Conservation (phyloP, 176 grass and related monocot genomes). For the Musa acuminata region DNA sequence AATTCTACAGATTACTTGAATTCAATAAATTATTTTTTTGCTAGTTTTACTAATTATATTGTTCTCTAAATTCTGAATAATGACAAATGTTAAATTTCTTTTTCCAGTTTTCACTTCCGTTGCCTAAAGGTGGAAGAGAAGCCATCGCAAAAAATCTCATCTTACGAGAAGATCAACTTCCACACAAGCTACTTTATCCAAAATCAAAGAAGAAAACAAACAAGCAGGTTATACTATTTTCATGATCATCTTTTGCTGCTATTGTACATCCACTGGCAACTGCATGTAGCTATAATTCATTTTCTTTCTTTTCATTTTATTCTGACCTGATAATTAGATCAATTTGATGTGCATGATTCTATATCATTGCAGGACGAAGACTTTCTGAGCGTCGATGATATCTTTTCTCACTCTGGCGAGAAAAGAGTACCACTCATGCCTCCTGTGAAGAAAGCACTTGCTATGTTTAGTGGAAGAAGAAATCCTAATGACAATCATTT, state of each 20-base stretch:
- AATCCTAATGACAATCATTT: slow-evolving; percentile 99
- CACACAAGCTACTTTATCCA: slow-evolving; percentile 77
- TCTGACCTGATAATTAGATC: neutral
- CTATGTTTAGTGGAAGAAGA: slow-evolving; percentile 79
- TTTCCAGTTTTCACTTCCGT: slow-evolving; percentile 86
- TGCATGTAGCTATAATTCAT: neutral
- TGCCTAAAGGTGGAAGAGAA: slow-evolving; percentile 92
- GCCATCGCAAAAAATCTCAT: slow-evolving; percentile 71
- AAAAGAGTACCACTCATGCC: slow-evolving; percentile 69
- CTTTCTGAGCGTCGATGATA: slow-evolving; percentile 46
- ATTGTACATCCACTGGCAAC: neutral
- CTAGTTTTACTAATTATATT: neutral
- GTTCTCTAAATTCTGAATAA: too few species aligned
- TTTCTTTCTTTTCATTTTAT: neutral
- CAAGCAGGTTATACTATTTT: slow-evolving; percentile 46
- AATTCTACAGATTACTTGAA: too few species aligned
- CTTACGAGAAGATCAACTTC: slow-evolving; percentile 93
- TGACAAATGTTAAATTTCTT: slow-evolving; percentile 23
- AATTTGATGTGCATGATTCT: neutral
- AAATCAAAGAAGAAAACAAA: slow-evolving; percentile 62
- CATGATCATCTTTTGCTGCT: neutral
- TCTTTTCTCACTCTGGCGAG: slow-evolving; percentile 67
- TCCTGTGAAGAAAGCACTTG: slow-evolving; percentile 72
- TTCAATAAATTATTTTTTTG: neutral
- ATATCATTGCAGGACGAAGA: slow-evolving; percentile 51